Evolutionary conservation across 2,329 filamentous ascomycete genomes (phyloP), one percentile per base, ranked within the genome.

Genomic region (Biscogniauxia sp.): DNA sequence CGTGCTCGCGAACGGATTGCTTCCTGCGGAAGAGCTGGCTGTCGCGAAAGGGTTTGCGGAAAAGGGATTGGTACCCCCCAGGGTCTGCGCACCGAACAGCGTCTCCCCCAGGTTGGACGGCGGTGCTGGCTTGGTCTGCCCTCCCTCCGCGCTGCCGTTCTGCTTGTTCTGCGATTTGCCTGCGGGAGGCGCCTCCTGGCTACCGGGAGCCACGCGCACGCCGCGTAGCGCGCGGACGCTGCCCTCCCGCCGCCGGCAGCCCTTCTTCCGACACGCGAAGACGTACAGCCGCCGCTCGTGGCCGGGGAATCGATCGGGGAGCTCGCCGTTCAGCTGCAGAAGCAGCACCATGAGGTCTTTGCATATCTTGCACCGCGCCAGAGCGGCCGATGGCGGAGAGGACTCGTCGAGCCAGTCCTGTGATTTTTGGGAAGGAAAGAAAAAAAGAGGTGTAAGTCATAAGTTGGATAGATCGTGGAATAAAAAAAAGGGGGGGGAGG

Each of bases 281-380:
- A 99, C 82, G 72, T 97, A 98, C 19, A 99, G 74, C 63, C 94
- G 86, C 67, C 95, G 84, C 71, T 97, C 92, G 76, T 98, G 92
- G 59, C 88, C 87, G 1, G 93, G 90, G 71, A 97, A 97, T 54
- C 87, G 84, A 58, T 94, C 90, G 15, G 93, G 93, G 3, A 98
- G 83, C 73, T 97, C 93, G 69, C 87, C 93, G 76, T 99, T 92
- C 26, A 99, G 84, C 76, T 99, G 93, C 53, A 99, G 84, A 2
- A 99, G 84, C 11, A 98, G 83, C 1, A 87, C 88, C 86, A 97
- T 92, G 56, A 92, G 77, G 56, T 88, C 85, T 67, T 92, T 91
- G 85, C 95, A 99, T 66, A 91, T 84, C 76, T 91, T 92, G 80
- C 95, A 99, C 76, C 88, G 89, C 20, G 91, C 92, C 9, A 96